Conservation (phyloP, 129 eudicot species). For the Ambrosia trifida region DNA sequence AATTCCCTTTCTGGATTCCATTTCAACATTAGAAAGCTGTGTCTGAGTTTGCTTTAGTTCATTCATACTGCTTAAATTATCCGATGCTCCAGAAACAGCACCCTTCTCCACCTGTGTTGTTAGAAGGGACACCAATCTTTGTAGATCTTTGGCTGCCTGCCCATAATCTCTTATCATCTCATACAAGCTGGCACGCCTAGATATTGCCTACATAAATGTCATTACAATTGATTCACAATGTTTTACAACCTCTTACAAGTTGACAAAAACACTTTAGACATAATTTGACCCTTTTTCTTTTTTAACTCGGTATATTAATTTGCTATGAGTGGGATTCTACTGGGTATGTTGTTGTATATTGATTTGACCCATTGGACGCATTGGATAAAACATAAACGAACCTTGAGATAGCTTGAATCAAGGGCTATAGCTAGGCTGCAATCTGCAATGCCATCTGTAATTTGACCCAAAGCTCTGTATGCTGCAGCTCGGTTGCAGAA, state of each 20-base stretch:
- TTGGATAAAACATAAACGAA: constrained; percentile 16
- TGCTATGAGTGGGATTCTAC: no score
- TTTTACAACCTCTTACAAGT: neutral
- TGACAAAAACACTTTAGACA: neutral
- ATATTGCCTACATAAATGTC: constrained; percentile 50
- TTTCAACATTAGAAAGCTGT: constrained; percentile 59
- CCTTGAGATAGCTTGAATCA: constrained; percentile 83
- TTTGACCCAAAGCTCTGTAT: constrained; percentile 76
- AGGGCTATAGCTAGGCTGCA: constrained; percentile 95
- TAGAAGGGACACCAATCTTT: constrained; percentile 55
- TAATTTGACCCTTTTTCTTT: neutral
- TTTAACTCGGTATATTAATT: no score
- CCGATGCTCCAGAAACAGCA: constrained; percentile 40
- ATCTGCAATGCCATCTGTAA: constrained; percentile 89
- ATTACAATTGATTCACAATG: constrained; percentile 6
- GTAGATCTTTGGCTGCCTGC: constrained; percentile 63
- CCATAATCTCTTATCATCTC: constrained; percentile 85
- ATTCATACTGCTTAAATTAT: constrained; percentile 36
- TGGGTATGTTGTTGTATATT: no score
- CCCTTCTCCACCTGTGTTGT: constrained; percentile 47
- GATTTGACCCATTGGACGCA: constrained; percentile 2
- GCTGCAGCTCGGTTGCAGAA: constrained; percentile 97
- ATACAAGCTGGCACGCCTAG: constrained; percentile 68
- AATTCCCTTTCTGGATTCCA: constrained; percentile 53
- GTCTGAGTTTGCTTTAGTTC: constrained; percentile 61